A percentile compares a stretch with the other conserved stretches of the same genome.
Conservation (phyloP, 2,329 filamentous ascomycete genomes). For the Colletotrichum chlorophyti region DNA sequence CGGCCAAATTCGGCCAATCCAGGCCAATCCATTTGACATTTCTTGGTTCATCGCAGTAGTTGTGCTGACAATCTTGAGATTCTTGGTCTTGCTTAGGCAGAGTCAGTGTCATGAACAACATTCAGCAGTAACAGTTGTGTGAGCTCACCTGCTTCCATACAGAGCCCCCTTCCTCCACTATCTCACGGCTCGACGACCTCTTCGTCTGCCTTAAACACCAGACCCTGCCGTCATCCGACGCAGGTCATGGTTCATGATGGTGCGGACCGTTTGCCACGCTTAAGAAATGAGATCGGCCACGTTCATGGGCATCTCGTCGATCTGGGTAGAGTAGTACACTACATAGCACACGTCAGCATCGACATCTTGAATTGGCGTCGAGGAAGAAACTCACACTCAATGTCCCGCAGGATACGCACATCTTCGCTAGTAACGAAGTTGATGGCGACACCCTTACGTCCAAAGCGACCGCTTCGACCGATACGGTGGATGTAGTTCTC, state of each 20-base stretch:
- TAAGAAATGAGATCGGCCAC: slow-evolving; percentile 69
- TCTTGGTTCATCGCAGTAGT: no score
- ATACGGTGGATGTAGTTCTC: slow-evolving; percentile 99
- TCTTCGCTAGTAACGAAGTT: slow-evolving; percentile 99
- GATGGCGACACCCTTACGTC: slow-evolving; percentile 98
- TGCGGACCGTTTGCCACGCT: no score
- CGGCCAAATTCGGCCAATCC: neutral
- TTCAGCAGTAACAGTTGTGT: neutral
- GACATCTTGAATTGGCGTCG: slow-evolving; percentile 34
- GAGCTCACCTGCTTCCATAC: slow-evolving; percentile 20
- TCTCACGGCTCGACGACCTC: slow-evolving; percentile 16
- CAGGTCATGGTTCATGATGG: no score
- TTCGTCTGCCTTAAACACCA: neutral
- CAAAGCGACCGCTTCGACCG: slow-evolving; percentile 92
- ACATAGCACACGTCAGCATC: slow-evolving; percentile 35
- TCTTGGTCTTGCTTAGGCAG: neutral
- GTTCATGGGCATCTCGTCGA: slow-evolving; percentile 99
- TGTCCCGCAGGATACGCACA: slow-evolving; percentile 95
- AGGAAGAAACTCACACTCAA: slow-evolving; percentile 74
- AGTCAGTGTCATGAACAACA: neutral
- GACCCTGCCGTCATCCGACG: neutral
- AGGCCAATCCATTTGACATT: neutral
- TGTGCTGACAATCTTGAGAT: slow-evolving; percentile 15
- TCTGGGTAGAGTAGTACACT: slow-evolving; percentile 97
- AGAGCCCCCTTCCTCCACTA: slow-evolving; percentile 31